Evolutionary conservation across 306 rosid species (phyloP).

Genomic region (Nissolia schottii): DNA sequence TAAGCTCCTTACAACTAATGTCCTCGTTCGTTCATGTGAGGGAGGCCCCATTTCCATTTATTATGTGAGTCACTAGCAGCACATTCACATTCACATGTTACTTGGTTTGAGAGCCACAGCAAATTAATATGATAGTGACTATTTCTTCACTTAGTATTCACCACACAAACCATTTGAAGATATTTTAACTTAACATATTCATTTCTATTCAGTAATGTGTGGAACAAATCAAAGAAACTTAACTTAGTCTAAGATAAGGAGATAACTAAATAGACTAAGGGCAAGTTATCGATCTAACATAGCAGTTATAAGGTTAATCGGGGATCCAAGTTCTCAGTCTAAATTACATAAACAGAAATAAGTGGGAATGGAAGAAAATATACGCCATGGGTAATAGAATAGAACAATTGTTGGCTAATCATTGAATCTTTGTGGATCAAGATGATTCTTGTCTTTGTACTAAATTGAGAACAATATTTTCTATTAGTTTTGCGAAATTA

Average conservation of each 20-base stretch:
- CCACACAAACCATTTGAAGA: neutral
- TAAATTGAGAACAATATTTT: too few species aligned
- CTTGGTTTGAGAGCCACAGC: neutral
- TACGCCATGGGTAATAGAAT: too few species aligned
- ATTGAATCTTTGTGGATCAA: too few species aligned
- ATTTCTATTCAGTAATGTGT: neutral
- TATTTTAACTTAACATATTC: neutral
- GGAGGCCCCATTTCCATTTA: neutral
- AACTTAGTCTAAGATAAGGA: neutral
- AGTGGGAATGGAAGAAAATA: too few species aligned
- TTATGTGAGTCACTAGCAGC: neutral
- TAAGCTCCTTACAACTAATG: too few species aligned
- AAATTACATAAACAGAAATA: too few species aligned
- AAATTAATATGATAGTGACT: neutral
- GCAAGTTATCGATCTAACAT: neutral
- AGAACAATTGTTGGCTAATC: too few species aligned
- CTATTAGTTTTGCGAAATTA: too few species aligned
- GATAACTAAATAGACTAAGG: neutral
- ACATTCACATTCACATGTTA: neutral
- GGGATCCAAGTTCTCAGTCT: too few species aligned
- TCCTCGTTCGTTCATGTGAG: too few species aligned
- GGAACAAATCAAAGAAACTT: neutral
- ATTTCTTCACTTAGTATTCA: neutral
- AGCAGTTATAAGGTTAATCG: too few species aligned
- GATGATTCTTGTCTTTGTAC: too few species aligned